Percentiles rank a stretch among this genome's conserved stretches.
Conservation (phyloP, 306 rosid species). For the Rubus parviflorus region DNA sequence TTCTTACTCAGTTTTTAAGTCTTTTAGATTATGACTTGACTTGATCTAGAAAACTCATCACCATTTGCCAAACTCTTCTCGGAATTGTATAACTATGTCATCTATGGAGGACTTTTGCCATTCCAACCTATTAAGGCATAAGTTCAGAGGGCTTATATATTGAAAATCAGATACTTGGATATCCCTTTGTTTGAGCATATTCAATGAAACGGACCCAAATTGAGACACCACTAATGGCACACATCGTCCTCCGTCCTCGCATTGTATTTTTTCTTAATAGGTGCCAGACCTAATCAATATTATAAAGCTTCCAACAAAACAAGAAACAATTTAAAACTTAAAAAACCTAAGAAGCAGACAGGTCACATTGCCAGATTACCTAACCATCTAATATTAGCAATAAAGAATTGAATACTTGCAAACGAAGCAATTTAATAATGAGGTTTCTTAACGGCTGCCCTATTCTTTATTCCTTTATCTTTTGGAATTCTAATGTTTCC, state of each 20-base stretch:
- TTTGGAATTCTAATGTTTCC: background rate
- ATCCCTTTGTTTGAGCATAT: slow-evolving; percentile 11
- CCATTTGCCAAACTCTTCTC: background rate
- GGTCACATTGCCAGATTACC: slow-evolving; percentile 18
- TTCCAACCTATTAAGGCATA: background rate
- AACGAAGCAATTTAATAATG: background rate
- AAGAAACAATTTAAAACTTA: background rate
- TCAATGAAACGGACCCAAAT: slow-evolving; percentile 2
- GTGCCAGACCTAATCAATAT: background rate
- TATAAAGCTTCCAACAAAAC: background rate
- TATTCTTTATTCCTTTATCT: background rate
- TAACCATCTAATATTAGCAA: slow-evolving; percentile 11
- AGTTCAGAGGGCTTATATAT: background rate
- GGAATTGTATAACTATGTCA: background rate
- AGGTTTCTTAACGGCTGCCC: background rate
- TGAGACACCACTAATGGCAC: background rate
- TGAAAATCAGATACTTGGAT: slow-evolving; percentile 3
- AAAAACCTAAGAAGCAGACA: slow-evolving; percentile 12
- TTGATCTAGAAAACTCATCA: background rate
- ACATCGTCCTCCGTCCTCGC: background rate
- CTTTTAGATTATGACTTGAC: background rate
- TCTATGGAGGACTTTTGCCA: background rate
- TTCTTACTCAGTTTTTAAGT: background rate
- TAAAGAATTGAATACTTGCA: slow-evolving; percentile 27
- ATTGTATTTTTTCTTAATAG: background rate